These are phyloP conservation scores for Scheffersomyces lignicola DNA, from an alignment of 1,139 yeast genomes.

Conservation along the genomic window DNA sequence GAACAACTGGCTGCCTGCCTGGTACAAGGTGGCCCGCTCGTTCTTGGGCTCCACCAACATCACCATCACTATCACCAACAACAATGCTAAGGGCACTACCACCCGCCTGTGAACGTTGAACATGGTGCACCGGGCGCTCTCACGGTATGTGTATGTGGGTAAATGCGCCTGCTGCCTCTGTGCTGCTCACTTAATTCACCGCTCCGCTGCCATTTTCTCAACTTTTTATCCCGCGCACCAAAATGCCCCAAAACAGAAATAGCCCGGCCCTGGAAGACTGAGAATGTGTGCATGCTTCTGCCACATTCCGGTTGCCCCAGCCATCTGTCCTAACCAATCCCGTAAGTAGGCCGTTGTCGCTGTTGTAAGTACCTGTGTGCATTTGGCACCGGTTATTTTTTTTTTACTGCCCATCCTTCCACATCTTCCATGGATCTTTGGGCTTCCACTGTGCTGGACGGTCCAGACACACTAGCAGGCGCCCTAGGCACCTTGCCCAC, in stretches of 20 bases:
- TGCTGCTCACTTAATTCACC: neutral
- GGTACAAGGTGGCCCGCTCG: conserved; percentile 9
- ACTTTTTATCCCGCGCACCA: too few species aligned
- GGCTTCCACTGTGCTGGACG: neutral
- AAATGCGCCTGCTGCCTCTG: conserved; percentile 6
- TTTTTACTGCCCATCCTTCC: too few species aligned
- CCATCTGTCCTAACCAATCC: too few species aligned
- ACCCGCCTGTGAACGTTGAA: conserved; percentile 12
- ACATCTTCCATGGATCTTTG: too few species aligned
- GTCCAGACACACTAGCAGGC: conserved; percentile 4
- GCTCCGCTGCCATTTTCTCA: too few species aligned
- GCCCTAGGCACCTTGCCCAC: conserved; percentile 10
- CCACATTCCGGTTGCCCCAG: too few species aligned
- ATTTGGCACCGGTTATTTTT: too few species aligned
- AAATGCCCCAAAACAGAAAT: too few species aligned
- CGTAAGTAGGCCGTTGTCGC: too few species aligned
- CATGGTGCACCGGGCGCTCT: conserved; percentile 4
- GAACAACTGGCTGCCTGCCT: conserved; percentile 16
- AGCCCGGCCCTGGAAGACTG: too few species aligned
- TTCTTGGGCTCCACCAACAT: conserved; percentile 9
- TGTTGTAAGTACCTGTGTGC: too few species aligned
- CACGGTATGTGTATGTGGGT: conserved; percentile 20
- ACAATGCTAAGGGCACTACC: conserved; percentile 9
- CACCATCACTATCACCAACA: conserved; percentile 9
- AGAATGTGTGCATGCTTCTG: too few species aligned